Evolutionary conservation across 371 early-diverging fungal genomes (phyloP).

Genomic region (Mortierella polycephala): DNA sequence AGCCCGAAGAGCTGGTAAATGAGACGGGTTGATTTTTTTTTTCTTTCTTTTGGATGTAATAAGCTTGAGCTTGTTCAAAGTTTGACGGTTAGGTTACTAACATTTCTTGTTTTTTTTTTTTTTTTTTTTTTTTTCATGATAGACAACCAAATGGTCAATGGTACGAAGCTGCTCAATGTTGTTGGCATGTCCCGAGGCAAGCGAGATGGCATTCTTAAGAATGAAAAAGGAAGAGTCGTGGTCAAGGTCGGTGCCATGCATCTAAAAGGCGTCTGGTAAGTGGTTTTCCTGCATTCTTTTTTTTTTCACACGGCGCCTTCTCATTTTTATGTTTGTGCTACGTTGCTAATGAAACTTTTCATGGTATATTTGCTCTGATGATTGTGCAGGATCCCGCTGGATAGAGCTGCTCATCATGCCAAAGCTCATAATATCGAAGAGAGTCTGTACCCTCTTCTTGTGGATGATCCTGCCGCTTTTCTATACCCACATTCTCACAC

Average conservation of each 20-base stretch:
- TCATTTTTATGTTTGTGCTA: neutral
- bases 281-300: no score
- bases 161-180: slow-evolving; percentile 87
- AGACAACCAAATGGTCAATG: slow-evolving; percentile 87
- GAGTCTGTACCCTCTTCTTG: slow-evolving; percentile 78
- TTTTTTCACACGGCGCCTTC: no score
- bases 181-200: slow-evolving; percentile 91
- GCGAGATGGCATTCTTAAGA: slow-evolving; percentile 88
- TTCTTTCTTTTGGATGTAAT: slow-evolving; percentile 1
- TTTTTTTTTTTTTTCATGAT: slow-evolving; percentile 1
- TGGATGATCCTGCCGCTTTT: slow-evolving; percentile 68
- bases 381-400: slow-evolving; percentile 70
- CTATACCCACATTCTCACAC: slow-evolving; percentile 50
- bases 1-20: slow-evolving; percentile 78
- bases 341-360: neutral
- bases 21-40: neutral
- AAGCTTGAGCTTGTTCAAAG: neutral
- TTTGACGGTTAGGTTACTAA: no score
- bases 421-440: slow-evolving; percentile 76
- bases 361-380: neutral
- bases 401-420: slow-evolving; percentile 75
- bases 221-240: slow-evolving; percentile 86
- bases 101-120: slow-evolving; percentile 1
- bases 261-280: slow-evolving; percentile 89
- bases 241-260: slow-evolving; percentile 92